Evolutionary conservation across 495 filamentous ascomycete species (phyloP), one percentile per base, ranked within the genome.

Genomic region (Daldinia bambusicola): DNA sequence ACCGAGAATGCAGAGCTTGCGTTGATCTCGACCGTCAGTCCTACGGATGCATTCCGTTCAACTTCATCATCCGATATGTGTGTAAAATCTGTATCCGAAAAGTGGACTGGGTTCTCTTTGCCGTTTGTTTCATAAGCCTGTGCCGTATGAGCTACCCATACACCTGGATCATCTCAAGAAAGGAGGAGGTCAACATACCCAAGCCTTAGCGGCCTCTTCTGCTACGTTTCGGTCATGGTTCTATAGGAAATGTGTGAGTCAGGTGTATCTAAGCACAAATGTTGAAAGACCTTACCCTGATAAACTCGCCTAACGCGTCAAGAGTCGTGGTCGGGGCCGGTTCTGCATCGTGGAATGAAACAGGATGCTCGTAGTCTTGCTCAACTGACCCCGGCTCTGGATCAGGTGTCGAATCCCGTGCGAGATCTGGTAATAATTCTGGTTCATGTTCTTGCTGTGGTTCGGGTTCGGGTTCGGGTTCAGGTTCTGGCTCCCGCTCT

Each of bases 1-100:
- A 61, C 53, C 37, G 60, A 59, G 34, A 59, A 34, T 16, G 67
- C 58, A 36, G 61, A 64, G n/a, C 40, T 61, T 60, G 61, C 52
- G 51, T 62, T 63, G 36, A 63, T 51, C 38, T 62, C 51, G 34
- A 40, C 59, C 5, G 58, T 52, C 57, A 38, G 41, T 52, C 53
- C 66, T 41, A 63, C 43, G 52, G 66, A 69, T 32, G 53, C 34
- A 60, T 63, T 50, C 8, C 43, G 58, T n/a, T 69, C 52, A 26
- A 41, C 41, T 41, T 58, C 43, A 20, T 69, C 66, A 26, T 63
- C 61, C 34, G 66, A 69, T 34, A 56, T 12, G 52, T 41, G 58
- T 41, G 66, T 63, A 51, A 62, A 38, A 34, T 38, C 52, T 22
- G 66, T 58, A 32, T 63, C 58, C 10, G 59, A 50, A 63, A 62